Evolutionary conservation across 371 early-diverging fungal genomes (phyloP).

Genomic region (Mortierella sp.): DNA sequence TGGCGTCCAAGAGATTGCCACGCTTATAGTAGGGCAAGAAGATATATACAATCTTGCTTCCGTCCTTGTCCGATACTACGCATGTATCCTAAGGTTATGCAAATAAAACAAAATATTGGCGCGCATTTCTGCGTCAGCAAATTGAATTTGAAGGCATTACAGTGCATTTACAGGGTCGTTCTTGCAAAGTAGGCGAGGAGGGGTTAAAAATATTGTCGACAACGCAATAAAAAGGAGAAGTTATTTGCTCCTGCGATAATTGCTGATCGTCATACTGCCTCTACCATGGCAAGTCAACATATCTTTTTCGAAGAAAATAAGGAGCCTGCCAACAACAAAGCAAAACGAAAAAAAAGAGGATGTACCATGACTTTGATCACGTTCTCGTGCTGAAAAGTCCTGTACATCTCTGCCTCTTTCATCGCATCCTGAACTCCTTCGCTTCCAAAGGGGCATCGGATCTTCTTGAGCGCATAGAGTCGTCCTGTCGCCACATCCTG

Average conservation of each 20-base stretch:
- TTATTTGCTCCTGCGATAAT: background rate
- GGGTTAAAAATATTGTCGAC: background rate
- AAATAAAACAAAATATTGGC: background rate
- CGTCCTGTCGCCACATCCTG: slow-evolving; percentile 68
- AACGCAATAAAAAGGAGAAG: background rate
- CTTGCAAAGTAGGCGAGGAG: too few relatives aligned
- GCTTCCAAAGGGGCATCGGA: slow-evolving; percentile 75
- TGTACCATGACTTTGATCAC: slow-evolving; percentile 78
- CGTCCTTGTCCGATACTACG: slow-evolving; percentile 70
- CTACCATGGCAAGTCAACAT: background rate
- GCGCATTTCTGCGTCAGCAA: background rate
- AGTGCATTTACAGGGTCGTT: background rate
- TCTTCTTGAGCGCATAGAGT: slow-evolving; percentile 78
- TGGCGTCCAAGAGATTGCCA: slow-evolving; percentile 78
- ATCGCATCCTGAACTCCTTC: slow-evolving; percentile 72
- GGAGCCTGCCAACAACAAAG: background rate
- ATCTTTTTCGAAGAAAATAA: background rate
- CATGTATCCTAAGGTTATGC: slow-evolving; percentile 70
- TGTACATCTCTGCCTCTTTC: slow-evolving; percentile 77
- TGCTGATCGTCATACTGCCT: background rate
- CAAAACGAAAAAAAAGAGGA: background rate
- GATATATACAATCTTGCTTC: slow-evolving; percentile 75
- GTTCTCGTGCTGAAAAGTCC: slow-evolving; percentile 76
- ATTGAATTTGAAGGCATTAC: background rate
- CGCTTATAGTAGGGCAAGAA: slow-evolving; percentile 77